Base-by-base conservation (phyloP, 2,329 filamentous ascomycete species). In the Sclerotiophoma versabilis region DNA sequence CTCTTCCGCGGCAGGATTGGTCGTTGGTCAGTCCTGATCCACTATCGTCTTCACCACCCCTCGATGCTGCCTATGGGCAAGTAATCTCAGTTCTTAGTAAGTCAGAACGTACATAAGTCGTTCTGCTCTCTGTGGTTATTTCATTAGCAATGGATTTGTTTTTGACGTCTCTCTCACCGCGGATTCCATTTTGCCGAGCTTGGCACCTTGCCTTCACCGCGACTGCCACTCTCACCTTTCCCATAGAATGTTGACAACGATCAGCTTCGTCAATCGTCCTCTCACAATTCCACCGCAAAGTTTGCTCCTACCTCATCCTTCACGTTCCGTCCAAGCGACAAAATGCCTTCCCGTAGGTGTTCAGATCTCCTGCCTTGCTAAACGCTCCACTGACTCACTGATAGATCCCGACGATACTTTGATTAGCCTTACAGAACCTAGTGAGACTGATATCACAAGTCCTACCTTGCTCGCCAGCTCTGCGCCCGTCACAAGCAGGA, bases 331-430 rank as follows among this genome's bases (percentile, higher is more conserved):
- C 17, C 22, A 27, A 15, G 23, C 33, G 12, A 20, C 37, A 37
- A 23, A 36, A 49, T 58, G 33, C 2, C 34, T n/a, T n/a, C 23
- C 9, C 38, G 54, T 60, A 47, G 2, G 54, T 51, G 11, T n/a
- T 8, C 15, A 41, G 37, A 30, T 1, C n/a, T 15, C 14, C 19
- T 27, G 26, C 29, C 11, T 20, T 11, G 4, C 17, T 7, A 20
- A n/a, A 5, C 6, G 7, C 19, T 9, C 6, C 43, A 7, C 37
- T 50, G 20, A 45, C 12, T 17, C n/a, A 23, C 5, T 38, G 2
- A 3, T 20, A 62, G 53, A 54, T 37, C 15, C 34, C 25, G 50
- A 46, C 1, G 51, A 59, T 34, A 42, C 61, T 22, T 51, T 64
- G 17, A 62, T 64, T 37, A 57, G 45, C 26, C 44, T 64, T 6